A percentile compares a stretch with the other conserved stretches of the same genome.
Evolutionary conservation across 257 asterid species (phyloP).

Genomic region (Eucommia ulmoides): DNA sequence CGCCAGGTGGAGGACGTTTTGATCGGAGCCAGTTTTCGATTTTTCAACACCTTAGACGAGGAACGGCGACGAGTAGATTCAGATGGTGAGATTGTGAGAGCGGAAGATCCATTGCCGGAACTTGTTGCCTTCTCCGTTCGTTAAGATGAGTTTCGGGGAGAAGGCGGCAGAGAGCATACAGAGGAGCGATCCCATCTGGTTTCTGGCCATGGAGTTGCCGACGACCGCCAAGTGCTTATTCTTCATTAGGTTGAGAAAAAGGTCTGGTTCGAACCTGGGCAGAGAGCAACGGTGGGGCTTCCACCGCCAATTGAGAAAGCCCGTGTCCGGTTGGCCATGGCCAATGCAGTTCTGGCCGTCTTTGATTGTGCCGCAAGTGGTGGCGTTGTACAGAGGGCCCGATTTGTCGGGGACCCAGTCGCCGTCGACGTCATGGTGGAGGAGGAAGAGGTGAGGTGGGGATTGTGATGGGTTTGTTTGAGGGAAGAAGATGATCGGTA

Average conservation of each 20-base stretch:
- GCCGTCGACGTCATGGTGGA: too few species aligned
- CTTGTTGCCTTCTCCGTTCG: constrained; percentile 42
- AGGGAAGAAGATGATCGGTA: too few species aligned
- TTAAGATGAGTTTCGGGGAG: constrained; percentile 32
- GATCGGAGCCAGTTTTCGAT: constrained; percentile 7
- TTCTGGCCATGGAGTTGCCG: constrained; percentile 80
- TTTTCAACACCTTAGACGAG: constrained; percentile 60
- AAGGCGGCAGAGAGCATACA: constrained; percentile 45
- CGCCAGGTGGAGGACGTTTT: constrained; percentile 39
- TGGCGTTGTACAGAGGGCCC: constrained; percentile 59
- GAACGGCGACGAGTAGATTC: constrained; percentile 80
- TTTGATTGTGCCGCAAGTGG: constrained; percentile 55
- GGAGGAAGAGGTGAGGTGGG: too few species aligned
- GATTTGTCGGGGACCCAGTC: too few species aligned
- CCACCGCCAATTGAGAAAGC: constrained; percentile 69
- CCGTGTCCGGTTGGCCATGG: constrained; percentile 53
- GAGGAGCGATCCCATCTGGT: constrained; percentile 65
- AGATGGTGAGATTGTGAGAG: constrained; percentile 30
- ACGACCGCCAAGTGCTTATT: constrained; percentile 68
- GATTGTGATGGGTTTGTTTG: too few species aligned
- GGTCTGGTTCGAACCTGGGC: constrained; percentile 41
- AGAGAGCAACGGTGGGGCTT: constrained; percentile 48
- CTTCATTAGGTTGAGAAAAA: constrained; percentile 35
- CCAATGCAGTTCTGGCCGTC: constrained; percentile 57
- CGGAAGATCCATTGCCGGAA: constrained; percentile 54